These are phyloP conservation scores for Mortierella sp. DNA, from an alignment of 371 early-diverging fungal genomes.

Conservation along the genomic window DNA sequence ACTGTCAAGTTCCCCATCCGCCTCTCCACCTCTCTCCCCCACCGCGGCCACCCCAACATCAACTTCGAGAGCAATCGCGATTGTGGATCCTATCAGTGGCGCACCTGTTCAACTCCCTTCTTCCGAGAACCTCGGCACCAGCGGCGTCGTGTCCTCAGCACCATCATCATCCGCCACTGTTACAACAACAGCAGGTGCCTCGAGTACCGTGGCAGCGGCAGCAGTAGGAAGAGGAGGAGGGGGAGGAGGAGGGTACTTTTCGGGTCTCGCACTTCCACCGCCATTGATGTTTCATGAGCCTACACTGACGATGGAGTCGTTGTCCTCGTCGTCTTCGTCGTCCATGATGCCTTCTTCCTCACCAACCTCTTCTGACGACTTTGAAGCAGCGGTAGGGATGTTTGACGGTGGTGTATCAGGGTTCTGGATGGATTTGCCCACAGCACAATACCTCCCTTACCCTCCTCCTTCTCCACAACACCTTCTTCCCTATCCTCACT, in stretches of 20 bases:
- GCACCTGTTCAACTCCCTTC: slow-evolving; percentile 22
- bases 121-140: not conserved
- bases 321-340: not conserved
- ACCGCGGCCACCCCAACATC: not conserved
- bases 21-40: not conserved
- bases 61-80: slow-evolving; percentile 30
- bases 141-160: not conserved
- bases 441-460: not conserved
- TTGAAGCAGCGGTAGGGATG: not conserved
- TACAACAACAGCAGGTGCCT: not conserved
- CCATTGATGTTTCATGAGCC: slow-evolving; percentile 7
- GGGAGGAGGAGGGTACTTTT: not conserved
- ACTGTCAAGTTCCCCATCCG: not conserved
- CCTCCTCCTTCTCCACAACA: not conserved
- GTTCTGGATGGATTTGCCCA: not conserved
- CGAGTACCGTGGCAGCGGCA: not conserved
- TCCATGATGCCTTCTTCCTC: not conserved
- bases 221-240: not conserved
- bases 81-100: slow-evolving; percentile 40
- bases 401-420: not conserved
- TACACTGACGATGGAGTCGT: not conserved
- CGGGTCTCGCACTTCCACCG: not conserved
- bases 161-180: not conserved
- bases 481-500: not conserved
- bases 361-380: not conserved